A percentile compares a stretch with the other conserved stretches of the same genome.
phyloP scores from a whole-genome alignment of 1,139 yeast species.

The Blastobotrys illinoisensis region DNA sequence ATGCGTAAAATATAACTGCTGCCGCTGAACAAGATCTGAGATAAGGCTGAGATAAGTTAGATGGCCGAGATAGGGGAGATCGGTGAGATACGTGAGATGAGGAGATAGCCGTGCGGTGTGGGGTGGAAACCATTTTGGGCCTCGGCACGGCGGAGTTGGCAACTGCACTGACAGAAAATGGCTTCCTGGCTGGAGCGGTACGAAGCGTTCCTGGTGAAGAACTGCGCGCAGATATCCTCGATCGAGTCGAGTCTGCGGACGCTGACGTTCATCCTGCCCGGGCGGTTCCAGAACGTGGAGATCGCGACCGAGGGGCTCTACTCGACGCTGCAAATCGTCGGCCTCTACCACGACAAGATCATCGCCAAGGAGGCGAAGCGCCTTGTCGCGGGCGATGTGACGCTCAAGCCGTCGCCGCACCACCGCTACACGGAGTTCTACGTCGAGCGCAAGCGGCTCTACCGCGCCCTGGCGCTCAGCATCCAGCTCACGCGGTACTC shows the following conservation, averaged over 20 bases:
- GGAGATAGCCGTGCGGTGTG: not conserved
- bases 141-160: not conserved
- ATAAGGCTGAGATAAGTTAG: too few relatives aligned
- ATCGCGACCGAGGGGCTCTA: conserved; percentile 33
- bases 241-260: conserved; percentile 36
- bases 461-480: conserved; percentile 29
- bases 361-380: conserved; percentile 30
- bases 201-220: conserved; percentile 31
- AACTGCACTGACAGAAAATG: not conserved
- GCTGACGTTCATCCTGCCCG: conserved; percentile 37
- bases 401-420: conserved; percentile 27
- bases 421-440: conserved; percentile 32
- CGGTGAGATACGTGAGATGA: too few relatives aligned
- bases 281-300: conserved; percentile 39
- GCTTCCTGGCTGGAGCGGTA: conserved; percentile 24
- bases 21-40: too few relatives aligned
- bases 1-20: too few relatives aligned
- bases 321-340: conserved; percentile 33
- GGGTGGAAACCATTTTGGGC: not conserved
- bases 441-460: conserved; percentile 23
- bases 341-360: conserved; percentile 37
- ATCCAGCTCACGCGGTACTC: conserved; percentile 33
- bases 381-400: conserved; percentile 18
- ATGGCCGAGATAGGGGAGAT: too few relatives aligned
- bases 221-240: conserved; percentile 36